A percentile compares a stretch with the other conserved stretches of the same genome.
phyloP scores from a whole-genome alignment of 352 stramenopile species.

The Ophiocytium majus region DNA sequence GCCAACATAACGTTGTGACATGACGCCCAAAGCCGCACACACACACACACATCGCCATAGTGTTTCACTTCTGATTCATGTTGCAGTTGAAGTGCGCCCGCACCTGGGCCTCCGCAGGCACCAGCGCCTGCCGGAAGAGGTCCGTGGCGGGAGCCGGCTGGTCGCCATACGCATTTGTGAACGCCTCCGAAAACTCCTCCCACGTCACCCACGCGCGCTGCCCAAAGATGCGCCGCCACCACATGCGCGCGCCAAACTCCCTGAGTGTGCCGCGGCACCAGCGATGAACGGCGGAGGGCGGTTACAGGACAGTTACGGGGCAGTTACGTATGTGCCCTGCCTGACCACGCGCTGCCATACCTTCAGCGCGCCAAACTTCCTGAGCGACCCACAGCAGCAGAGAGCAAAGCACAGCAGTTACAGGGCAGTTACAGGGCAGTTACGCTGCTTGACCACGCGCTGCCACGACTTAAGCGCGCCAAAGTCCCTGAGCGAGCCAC shows the following conservation, averaged over 20 bases:
- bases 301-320: no score
- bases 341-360: background rate
- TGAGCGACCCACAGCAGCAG: background rate
- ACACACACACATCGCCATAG: no score
- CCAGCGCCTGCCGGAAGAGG: constrained; percentile 35
- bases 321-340: background rate
- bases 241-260: constrained; percentile 39
- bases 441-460: no score
- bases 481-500: no score
- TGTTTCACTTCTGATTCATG: no score
- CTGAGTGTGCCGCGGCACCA: constrained; percentile 3
- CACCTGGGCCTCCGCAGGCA: background rate
- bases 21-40: no score
- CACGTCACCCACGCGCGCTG: constrained; percentile 30
- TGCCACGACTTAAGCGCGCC: no score
- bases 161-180: constrained; percentile 32
- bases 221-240: constrained; percentile 35
- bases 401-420: no score
- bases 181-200: constrained; percentile 38
- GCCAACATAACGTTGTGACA: no score
- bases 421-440: no score
- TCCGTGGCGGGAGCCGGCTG: constrained; percentile 38
- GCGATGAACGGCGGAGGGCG: no score
- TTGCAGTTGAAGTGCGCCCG: no score
- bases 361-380: background rate